Base-by-base conservation (phyloP, 805 yeast species). In the Tetrapisispora taiwanensis region DNA sequence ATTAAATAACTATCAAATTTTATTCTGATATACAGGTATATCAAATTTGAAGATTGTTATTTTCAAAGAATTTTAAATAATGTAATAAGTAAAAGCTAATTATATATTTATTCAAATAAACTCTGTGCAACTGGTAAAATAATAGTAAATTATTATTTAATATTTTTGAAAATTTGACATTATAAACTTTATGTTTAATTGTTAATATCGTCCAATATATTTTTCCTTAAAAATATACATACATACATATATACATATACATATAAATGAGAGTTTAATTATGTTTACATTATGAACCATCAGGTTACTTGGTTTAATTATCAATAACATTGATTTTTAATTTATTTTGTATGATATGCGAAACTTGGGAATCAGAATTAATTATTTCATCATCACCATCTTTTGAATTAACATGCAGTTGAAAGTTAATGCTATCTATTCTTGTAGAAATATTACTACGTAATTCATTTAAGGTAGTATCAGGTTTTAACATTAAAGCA, bases 401-500 rank as follows among this genome's bases (percentile, higher is more conserved):
- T 20, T 56, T 54, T 24, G 54, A 48, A 42, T 65, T 70, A 5
- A 65, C 54, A 28, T 50, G 63, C 20, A 71, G 50, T 41, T 57
- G 62, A 49, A 70, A 69, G 13, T 59, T 45, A 2, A 56, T 60
- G 4, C 53, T 51, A 39, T 71, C 74, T 43, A 78, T 69, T 46
- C 84, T 61, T 44, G 75, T 74, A 39, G 65, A 63, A 43, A 79
- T 70, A 55, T 77, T 79, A 26, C 65, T 58, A 49, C 72, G 71
- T 46, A 79, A 56, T 46, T 76, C 82, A 30, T 62, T 66, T 37
- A 75, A 59, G 4, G 74, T 65, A 41, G 74, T 71, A 48, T 66
- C 68, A 13, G 68, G 55, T 28, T 78, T 77, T 32, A 79, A 65
- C 48, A 78, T 62, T 35, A 84, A 69, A 1, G 87, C 92, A 67